Base-by-base conservation (phyloP, 257 asterid genomes). In the Capsicum rhomboideum region DNA sequence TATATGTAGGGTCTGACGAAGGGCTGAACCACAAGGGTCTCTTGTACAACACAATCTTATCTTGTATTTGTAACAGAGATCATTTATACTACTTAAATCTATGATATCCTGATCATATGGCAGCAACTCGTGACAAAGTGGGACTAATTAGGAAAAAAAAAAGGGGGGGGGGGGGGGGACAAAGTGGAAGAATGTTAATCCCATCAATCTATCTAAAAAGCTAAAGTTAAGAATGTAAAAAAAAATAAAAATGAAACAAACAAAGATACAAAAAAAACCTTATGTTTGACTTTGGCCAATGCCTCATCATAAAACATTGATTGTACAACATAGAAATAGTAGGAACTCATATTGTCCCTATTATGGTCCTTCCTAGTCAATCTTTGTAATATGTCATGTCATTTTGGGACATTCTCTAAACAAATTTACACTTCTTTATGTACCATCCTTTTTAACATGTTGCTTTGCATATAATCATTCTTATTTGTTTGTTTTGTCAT, bases 111-210 rank as follows among this genome's bases (percentile, higher is more conserved):
- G 4, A 5, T 34, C 40, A 34, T 5, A 34, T 34, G 40, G 2
- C 40, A 34, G 4, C 40, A 34, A 2, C 40, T 34, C 4, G n/a
- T n/a, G n/a, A n/a, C n/a, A 10, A 71, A 72, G 58, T 79, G 54
- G 49, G 42, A 37, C 54, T 40, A 78, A 53, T 28, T 66, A 69
- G 68, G 20, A 78, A 82, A 72, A 61, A 66, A 1, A 37, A 37
- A 29, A 49, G 31, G 17, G 56, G 77, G 92, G 95, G 89, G 95
- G 31, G 17, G 56, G 77, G 92, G 95, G 89, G 95, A 92, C 95
- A 94, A 91, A 93, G 93, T 91, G 97, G 92, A 89, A 86, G 98
- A 91, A 94, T 92, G 93, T 91, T 93, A 82, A 86, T 4, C 85
- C 90, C 90, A 93, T 92, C 94, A 88, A 77, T 84, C 83, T 86